Evolutionary conservation across 129 eudicot genomes (phyloP).

Genomic region (Centella asiatica): DNA sequence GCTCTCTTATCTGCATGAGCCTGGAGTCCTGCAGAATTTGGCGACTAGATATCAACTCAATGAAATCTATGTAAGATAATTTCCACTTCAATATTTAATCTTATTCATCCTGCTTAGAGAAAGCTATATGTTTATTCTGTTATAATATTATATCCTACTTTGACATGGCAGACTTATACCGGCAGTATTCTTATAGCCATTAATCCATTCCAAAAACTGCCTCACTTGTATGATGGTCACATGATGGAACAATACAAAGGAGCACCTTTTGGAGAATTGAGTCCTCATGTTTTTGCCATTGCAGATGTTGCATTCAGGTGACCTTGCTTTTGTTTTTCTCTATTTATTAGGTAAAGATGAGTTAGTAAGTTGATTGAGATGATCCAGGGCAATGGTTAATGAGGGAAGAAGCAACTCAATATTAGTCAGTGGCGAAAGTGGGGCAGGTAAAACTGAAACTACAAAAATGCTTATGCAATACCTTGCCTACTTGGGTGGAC

Average conservation of each 20-base stretch:
- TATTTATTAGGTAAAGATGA: conserved; percentile 16
- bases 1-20: conserved; percentile 90
- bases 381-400: conserved; percentile 82
- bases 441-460: conserved; percentile 98
- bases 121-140: conserved; percentile 42
- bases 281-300: conserved; percentile 98
- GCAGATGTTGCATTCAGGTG: conserved; percentile 94
- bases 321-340: conserved; percentile 12
- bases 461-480: conserved; percentile 99
- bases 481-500: conserved; percentile 96
- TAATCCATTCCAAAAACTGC: conserved; percentile 92
- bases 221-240: conserved; percentile 63
- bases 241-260: conserved; percentile 97
- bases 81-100: conserved; percentile 5
- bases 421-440: conserved; percentile 98
- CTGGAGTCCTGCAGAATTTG: conserved; percentile 93
- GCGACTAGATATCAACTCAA: conserved; percentile 80
- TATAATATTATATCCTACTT: conserved; percentile 43
- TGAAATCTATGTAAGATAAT: conserved; percentile 84
- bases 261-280: conserved; percentile 71
- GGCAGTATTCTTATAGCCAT: conserved; percentile 95
- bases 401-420: conserved; percentile 92
- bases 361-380: conserved; percentile 20
- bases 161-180: conserved; percentile 87
- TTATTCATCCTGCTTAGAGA: conserved; percentile 31